These are phyloP conservation scores for Coemansia sp. DNA, from an alignment of 192 early-diverging fungal genomes.

Conservation along the genomic window DNA sequence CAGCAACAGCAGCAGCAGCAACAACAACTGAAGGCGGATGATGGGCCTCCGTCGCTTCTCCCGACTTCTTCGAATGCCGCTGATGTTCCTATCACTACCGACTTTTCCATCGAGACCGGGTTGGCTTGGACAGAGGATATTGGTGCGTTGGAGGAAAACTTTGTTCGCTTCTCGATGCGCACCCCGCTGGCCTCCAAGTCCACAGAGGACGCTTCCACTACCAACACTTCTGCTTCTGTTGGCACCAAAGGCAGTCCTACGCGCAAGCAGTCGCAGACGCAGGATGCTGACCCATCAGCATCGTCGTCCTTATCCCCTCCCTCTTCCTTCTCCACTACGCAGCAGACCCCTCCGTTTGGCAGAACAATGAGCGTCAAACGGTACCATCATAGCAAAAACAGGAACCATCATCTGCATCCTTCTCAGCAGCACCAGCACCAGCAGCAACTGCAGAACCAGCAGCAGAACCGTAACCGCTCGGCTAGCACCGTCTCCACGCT, in stretches of 20 bases:
- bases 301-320: too few relatives aligned
- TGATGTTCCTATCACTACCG: constrained; percentile 5
- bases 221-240: background rate
- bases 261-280: background rate
- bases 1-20: background rate
- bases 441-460: background rate
- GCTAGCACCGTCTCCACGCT: constrained; percentile 33
- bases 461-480: constrained; percentile 27
- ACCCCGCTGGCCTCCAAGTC: constrained; percentile 12
- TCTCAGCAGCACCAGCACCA: background rate
- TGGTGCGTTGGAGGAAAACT: constrained; percentile 42
- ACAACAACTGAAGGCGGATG: background rate
- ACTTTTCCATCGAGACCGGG: constrained; percentile 26
- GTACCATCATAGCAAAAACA: constrained; percentile 6
- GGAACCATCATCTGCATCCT: background rate
- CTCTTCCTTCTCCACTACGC: background rate
- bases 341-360: constrained; percentile 13
- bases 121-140: constrained; percentile 54
- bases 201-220: background rate
- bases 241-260: background rate
- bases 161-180: constrained; percentile 48
- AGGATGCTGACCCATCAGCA: background rate
- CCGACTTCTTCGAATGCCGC: constrained; percentile 20
- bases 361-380: constrained; percentile 25
- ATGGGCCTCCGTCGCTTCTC: background rate